These are phyloP conservation scores for Citrus maxima DNA, from an alignment of 345 rosid species.

Conservation along the genomic window DNA sequence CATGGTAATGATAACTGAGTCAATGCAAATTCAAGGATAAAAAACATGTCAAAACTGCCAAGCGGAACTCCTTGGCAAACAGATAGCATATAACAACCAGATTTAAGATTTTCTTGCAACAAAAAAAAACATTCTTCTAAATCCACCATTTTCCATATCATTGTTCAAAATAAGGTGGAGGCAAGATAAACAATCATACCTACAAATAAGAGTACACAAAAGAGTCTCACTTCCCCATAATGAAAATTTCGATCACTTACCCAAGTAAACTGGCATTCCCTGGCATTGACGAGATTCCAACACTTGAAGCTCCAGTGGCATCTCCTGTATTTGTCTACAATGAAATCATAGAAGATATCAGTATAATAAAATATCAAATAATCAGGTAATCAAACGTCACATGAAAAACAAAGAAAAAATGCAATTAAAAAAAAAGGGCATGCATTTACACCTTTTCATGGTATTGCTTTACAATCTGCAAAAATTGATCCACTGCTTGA, in stretches of 20 bases:
- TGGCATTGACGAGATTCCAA: slow-evolving; percentile 69
- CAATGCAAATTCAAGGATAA: neutral
- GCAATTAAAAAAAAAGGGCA: neutral
- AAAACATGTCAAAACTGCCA: neutral
- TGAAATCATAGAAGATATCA: slow-evolving; percentile 18
- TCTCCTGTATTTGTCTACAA: slow-evolving; percentile 63
- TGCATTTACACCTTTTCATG: slow-evolving; percentile 63
- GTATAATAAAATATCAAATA: neutral
- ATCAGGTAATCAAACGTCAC: neutral
- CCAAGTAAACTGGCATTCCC: slow-evolving; percentile 91
- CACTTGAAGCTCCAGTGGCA: slow-evolving; percentile 32
- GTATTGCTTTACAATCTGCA: slow-evolving; percentile 79
- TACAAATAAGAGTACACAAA: neutral
- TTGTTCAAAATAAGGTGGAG: neutral
- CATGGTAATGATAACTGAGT: slow-evolving; percentile 8
- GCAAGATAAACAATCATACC: neutral
- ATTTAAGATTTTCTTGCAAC: neutral
- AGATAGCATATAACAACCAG: neutral
- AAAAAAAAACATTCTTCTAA: neutral
- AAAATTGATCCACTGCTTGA: slow-evolving; percentile 90
- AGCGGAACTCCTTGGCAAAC: neutral
- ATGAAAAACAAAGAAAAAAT: neutral
- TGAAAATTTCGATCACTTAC: slow-evolving; percentile 41
- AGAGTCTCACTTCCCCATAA: neutral
- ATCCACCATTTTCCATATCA: neutral